phyloP scores from a whole-genome alignment of 1,284 basidiomycete species.

The Ustilago vetiveriae region DNA sequence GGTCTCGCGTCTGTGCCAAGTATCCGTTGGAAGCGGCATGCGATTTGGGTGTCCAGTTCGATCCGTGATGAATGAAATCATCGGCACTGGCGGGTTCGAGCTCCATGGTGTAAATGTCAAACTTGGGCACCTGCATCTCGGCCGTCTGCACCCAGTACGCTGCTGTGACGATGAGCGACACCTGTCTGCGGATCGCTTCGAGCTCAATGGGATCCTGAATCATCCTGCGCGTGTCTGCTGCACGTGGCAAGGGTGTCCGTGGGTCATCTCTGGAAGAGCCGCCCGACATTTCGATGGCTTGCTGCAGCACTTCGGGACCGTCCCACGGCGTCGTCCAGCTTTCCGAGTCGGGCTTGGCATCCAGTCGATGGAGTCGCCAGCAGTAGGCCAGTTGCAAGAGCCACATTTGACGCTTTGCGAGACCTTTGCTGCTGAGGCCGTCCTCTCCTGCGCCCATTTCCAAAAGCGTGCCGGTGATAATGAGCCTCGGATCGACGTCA shows the following conservation, averaged over 20 bases:
- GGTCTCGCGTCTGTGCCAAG: conserved; percentile 41
- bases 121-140: conserved; percentile 47
- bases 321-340: conserved; percentile 42
- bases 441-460: conserved; percentile 56
- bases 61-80: conserved; percentile 53
- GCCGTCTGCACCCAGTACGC: conserved; percentile 49
- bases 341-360: conserved; percentile 39
- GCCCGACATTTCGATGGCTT: conserved; percentile 40
- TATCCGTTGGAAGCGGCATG: conserved; percentile 42
- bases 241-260: conserved; percentile 38
- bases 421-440: conserved; percentile 45
- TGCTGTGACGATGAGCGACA: conserved; percentile 32
- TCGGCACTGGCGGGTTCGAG: conserved; percentile 40
- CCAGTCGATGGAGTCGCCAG: conserved; percentile 53
- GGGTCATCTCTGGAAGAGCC: conserved; percentile 28
- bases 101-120: conserved; percentile 46
- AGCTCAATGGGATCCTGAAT: conserved; percentile 46
- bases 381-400: conserved; percentile 46
- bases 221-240: conserved; percentile 35
- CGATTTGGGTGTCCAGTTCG: conserved; percentile 48
- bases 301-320: conserved; percentile 37
- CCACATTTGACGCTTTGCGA: conserved; percentile 47
- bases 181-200: conserved; percentile 35
- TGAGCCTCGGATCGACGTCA: conserved; percentile 49
- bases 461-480: conserved; percentile 47